phyloP scores from a whole-genome alignment of 495 filamentous ascomycete species.

The Terfezia claveryi region DNA sequence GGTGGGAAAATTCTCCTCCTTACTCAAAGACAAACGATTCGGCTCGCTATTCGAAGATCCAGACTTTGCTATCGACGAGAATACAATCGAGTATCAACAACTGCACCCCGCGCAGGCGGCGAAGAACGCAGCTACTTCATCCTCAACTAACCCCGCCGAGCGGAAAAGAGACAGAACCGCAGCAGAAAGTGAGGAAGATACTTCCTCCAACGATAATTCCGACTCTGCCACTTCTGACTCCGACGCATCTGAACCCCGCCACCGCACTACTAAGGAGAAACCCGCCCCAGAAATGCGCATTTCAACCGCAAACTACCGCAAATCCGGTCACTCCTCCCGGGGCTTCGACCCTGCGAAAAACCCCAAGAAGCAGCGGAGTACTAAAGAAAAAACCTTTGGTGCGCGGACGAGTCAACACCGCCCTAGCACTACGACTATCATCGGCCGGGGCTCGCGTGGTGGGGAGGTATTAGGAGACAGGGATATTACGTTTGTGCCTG shows the following conservation, averaged over 20 bases:
- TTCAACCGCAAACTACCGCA: constrained; percentile 39
- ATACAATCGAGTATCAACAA: constrained; percentile 60
- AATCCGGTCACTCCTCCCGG: constrained; percentile 28
- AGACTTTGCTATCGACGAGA: constrained; percentile 82
- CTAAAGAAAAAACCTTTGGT: constrained; percentile 45
- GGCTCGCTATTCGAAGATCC: constrained; percentile 69
- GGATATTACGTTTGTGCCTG: constrained; percentile 58
- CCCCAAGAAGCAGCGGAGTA: constrained; percentile 11
- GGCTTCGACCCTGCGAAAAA: constrained; percentile 9
- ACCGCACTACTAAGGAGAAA: neutral
- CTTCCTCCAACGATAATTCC: constrained; percentile 25
- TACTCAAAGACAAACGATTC: constrained; percentile 74
- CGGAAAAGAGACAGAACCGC: constrained; percentile 34
- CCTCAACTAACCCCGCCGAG: constrained; percentile 20
- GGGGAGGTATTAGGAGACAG: constrained; percentile 56
- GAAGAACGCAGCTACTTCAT: constrained; percentile 11
- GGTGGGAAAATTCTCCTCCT: constrained; percentile 22
- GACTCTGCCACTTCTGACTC: constrained; percentile 16
- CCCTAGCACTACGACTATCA: constrained; percentile 16
- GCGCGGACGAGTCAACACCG: constrained; percentile 26
- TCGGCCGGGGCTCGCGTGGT: constrained; percentile 26
- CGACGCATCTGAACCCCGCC: neutral
- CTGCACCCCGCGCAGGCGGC: constrained; percentile 57
- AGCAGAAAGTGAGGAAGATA: constrained; percentile 41
- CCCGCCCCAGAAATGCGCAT: constrained; percentile 36